A percentile compares a stretch with the other conserved stretches of the same genome.
These are phyloP conservation scores for Metschnikowia hibisci DNA, from an alignment of 805 yeast species.

Conservation along the genomic window DNA sequence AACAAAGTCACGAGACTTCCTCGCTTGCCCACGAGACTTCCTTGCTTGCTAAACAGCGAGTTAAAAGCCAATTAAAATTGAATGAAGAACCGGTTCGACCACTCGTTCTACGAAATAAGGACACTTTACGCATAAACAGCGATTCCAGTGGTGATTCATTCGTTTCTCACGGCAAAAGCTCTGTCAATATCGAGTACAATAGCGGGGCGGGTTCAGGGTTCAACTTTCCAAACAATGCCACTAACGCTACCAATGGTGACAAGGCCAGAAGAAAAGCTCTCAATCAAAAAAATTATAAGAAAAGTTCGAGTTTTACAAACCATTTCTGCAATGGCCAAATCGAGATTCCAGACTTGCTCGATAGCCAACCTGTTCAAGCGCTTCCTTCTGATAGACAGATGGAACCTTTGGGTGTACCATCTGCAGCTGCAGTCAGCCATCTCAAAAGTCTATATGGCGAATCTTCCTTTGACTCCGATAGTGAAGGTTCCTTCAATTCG, in stretches of 20 bases:
- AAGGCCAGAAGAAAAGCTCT: conserved; percentile 8
- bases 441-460: conserved; percentile 21
- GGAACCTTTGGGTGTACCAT: conserved; percentile 38
- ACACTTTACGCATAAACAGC: background rate
- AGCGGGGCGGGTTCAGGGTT: conserved; percentile 34
- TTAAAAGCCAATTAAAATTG: background rate
- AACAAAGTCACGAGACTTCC: too few species aligned
- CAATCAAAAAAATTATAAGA: conserved; percentile 11
- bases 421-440: conserved; percentile 29
- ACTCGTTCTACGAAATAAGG: conserved; percentile 1
- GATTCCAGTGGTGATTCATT: background rate
- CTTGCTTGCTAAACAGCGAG: background rate
- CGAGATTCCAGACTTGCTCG: conserved; percentile 39
- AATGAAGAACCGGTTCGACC: background rate
- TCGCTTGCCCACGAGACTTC: background rate
- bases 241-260: conserved; percentile 32
- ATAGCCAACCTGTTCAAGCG: conserved; percentile 2
- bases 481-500: conserved; percentile 24
- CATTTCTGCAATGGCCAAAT: conserved; percentile 31
- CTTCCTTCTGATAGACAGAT: conserved; percentile 3
- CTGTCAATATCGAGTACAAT: conserved; percentile 23
- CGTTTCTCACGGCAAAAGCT: background rate
- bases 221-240: conserved; percentile 34
- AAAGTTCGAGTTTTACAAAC: conserved; percentile 11
- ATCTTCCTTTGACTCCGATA: conserved; percentile 31